A percentile compares a stretch with the other conserved stretches of the same genome.
Evolutionary conservation across 164 flowering plant species (phyloP).

Genomic region (Euptelea pleiosperma): DNA sequence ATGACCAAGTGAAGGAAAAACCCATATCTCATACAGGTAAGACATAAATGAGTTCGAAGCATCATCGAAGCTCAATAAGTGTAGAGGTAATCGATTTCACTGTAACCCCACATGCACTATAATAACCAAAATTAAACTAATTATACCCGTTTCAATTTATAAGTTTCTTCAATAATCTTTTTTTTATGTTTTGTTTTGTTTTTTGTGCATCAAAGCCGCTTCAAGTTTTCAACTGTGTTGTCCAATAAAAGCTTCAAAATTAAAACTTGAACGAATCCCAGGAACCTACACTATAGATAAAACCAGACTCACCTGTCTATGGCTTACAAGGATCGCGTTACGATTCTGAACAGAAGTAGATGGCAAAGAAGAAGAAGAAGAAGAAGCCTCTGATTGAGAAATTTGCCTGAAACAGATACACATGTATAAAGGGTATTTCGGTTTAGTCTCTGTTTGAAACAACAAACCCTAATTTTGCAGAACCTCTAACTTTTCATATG

Average conservation of each 20-base stretch:
- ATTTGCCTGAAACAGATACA: slow-evolving; percentile 30
- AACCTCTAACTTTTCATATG: not conserved
- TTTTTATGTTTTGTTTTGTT: too few species aligned
- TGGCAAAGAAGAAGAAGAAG: slow-evolving; percentile 26
- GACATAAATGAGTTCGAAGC: too few species aligned
- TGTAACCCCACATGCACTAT: too few species aligned
- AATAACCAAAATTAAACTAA: not conserved
- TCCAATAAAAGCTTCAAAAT: not conserved
- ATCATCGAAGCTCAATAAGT: too few species aligned
- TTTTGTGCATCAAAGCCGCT: too few species aligned
- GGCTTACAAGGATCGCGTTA: slow-evolving; percentile 86
- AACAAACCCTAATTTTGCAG: slow-evolving; percentile 1
- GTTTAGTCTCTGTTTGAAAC: not conserved
- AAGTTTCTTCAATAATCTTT: too few species aligned
- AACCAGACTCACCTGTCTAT: slow-evolving; percentile 65
- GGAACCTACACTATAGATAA: not conserved
- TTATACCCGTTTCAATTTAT: too few species aligned
- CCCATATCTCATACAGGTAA: too few species aligned
- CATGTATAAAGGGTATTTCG: not conserved
- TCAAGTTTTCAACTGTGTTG: too few species aligned
- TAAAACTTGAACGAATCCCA: not conserved
- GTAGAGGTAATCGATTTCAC: too few species aligned
- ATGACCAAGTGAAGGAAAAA: too few species aligned
- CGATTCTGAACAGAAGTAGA: slow-evolving; percentile 37
- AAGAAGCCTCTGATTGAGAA: slow-evolving; percentile 20